Evolutionary conservation across 768 basidiomycete species (phyloP), one percentile per base, ranked within the genome.

Genomic region (Boletus tylopilopsis): DNA sequence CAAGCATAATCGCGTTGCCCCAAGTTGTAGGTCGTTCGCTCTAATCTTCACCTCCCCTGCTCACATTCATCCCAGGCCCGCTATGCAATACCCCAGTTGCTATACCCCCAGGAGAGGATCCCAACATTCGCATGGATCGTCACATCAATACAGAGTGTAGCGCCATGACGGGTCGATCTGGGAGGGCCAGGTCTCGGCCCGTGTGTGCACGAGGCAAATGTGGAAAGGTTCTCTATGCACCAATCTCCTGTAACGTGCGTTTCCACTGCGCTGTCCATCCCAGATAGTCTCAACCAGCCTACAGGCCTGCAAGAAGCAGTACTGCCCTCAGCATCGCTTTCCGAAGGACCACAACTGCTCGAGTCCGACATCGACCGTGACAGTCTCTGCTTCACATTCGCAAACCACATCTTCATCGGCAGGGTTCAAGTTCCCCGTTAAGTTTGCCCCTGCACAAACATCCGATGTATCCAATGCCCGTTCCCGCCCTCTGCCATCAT

Each of bases 261-360:
- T 2, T 11, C 37, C 13, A 13, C 21, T 29, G 41, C 50, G 10
- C 44, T 36, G n/a, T 27, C 50, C 42, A 4, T 30, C n/a, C 15
- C 47, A 22, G 25, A 19, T 43, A 15, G 44, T 7, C 38, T 49
- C 39, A 49, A 40, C 12, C 30, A n/a, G 36, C 18, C 1, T 47
- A 0, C 50, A 93, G 90, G 76, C 76, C 64, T 93, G 90, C 67
- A 75, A 68, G 37, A 70, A 79, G 52, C 82, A 85, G 54, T 93
- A 82, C 62, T 94, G 90, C 62, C 76, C 87, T 0, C 69, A 79
- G 23, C 90, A 94, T 62, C 86, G 91, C 37, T 90, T 90, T 67
- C 84, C 89, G 9, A 71, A 72, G 35, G 84, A 87, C 56, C 90
- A 94, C 54, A 73, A 50, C 45, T 90, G 90, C 58, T 23, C 66